Evolutionary conservation across 164 flowering plant genomes (phyloP).

Genomic region (Vitis rupestris): DNA sequence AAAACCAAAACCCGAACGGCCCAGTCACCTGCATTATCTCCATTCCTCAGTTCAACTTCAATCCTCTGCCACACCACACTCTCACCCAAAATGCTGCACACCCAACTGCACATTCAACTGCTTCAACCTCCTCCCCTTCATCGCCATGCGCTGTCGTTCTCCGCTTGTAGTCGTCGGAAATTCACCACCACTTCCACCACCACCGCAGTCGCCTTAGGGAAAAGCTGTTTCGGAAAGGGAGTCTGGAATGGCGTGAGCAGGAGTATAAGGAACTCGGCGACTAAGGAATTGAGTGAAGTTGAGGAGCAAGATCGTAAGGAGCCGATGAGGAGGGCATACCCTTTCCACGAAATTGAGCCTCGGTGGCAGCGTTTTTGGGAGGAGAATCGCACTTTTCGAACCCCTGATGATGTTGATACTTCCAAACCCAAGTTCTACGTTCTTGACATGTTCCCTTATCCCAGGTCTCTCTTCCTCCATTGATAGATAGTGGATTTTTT

Average conservation of each 20-base stretch:
- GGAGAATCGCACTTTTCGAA: constrained; percentile 70
- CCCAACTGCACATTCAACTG: constrained; percentile 15
- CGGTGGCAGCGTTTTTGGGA: constrained; percentile 94
- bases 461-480: constrained; percentile 54
- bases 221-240: too few relatives aligned
- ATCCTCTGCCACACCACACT: constrained; percentile 1
- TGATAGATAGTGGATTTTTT: not conserved
- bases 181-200: not conserved
- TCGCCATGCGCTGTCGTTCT: constrained; percentile 5
- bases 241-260: not conserved
- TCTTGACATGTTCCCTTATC: constrained; percentile 99
- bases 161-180: not conserved
- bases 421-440: constrained; percentile 93
- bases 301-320: constrained; percentile 25
- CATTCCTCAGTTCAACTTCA: not conserved
- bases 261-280: constrained; percentile 15
- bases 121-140: constrained; percentile 17
- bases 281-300: constrained; percentile 14
- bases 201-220: too few relatives aligned
- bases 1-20: too few relatives aligned
- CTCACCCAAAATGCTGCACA: constrained; percentile 2
- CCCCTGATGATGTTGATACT: constrained; percentile 83
- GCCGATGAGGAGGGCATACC: constrained; percentile 60
- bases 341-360: constrained; percentile 86
- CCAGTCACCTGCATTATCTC: too few relatives aligned